Percentiles rank a stretch among this genome's conserved stretches.
phyloP scores from a whole-genome alignment of 805 yeast genomes.

The fission yeast (Schizosaccharomyces pombe) region ASM294v3 CU329670.1:5136501-5137000 shows the following conservation, averaged over 20 bases:
- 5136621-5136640: slow-evolving; percentile 23
- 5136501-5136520: slow-evolving; percentile 21
- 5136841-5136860: not conserved
- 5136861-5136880: not conserved
- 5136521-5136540: slow-evolving; percentile 24
- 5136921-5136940: slow-evolving; percentile 12
- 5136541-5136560: slow-evolving; percentile 22
- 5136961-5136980: not conserved
- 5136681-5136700: slow-evolving; percentile 4
- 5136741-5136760: slow-evolving; percentile 10
- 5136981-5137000: no score
- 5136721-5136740: slow-evolving; percentile 9
- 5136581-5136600: slow-evolving; percentile 21
- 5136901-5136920: slow-evolving; percentile 14
- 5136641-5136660: slow-evolving; percentile 15
- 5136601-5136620: slow-evolving; percentile 23
- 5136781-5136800: no score
- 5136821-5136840: no score
- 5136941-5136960: slow-evolving; percentile 13
- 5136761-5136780: slow-evolving; percentile 6
- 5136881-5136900: slow-evolving; percentile 10
- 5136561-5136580: slow-evolving; percentile 19
- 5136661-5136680: slow-evolving; percentile 9
- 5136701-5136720: slow-evolving; percentile 7
- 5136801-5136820: no score